Base-by-base conservation (phyloP, 2,329 filamentous ascomycete species). In the Dryadomyces sulphureus region DNA sequence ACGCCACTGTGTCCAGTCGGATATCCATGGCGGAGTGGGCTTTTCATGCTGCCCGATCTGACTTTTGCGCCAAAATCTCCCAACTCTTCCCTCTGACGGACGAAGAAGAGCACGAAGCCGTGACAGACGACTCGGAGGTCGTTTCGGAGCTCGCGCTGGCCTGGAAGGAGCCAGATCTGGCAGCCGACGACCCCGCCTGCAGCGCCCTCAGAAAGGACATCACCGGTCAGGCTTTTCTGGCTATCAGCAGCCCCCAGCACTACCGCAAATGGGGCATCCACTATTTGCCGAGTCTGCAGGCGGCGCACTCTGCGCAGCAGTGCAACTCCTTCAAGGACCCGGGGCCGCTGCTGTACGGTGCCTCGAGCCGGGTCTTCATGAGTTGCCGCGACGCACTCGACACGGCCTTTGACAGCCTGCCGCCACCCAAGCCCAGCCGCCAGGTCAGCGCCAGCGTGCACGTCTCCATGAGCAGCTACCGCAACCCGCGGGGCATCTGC, bases 291-390 rank as follows among this genome's bases (percentile, higher is more conserved):
- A 73, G 71, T 7, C 62, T 79, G 2, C 68, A 71, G 22, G 66
- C 70, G 49, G 75, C 75, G 0, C 73, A 81, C 52, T 62, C 64
- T 1, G 64, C 67, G 21, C 77, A 80, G 56, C 59, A 71, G 9
- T 77, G 75, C 61, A 78, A 77, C 55, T 72, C 70, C 0, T 79
- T 79, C 66, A 77, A 78, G 54, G 77, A 80, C 49, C 61, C 69
- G 0, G 76, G 76, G 0, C 72, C 75, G 4, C 64, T 73, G 7
- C 62, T 66, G 50, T 80, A 79, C 52, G 68, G 73, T 16, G 53
- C 53, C 0, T 55, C 65, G 1, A 75, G 70, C 44, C 63, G 67
- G 0, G 60, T 79, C 3, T 80, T 81, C 54, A 55, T 58, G 14
- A 51, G 57, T 6, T 77, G 70, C 53, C 62, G 73, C 8, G 63